Base-by-base conservation (phyloP, 148 eudicot species). In the Chenopodium album region DNA sequence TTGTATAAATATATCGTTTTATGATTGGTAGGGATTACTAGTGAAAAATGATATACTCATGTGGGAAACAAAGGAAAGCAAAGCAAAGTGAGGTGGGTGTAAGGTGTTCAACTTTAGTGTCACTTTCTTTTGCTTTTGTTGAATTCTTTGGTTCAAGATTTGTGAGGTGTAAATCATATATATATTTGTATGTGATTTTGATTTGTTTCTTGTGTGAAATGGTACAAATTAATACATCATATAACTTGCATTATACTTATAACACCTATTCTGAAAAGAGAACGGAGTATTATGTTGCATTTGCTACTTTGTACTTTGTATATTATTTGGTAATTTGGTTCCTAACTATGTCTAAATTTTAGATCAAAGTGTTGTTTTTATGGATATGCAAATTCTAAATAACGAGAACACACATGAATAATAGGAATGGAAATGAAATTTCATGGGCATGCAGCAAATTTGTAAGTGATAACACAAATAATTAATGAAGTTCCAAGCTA, bases 51-150 rank as follows among this genome's bases (percentile, higher is more conserved):
- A 73, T 73, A 46, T 73, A 48, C 31, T 73, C 59, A 72, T 17
- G 16, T 67, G 76, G 59, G 31, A 73, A 73, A 32, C 31, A 31
- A 28, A 28, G 29, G 1, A 41, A 73, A 73, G 56, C 11, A 23
- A 23, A 26, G 60, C 48, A 41, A 41, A 41, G 44, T 41, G 44
- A 41, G 44, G 44, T 41, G 44, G 44, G 44, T 37, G 44, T 37
- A 37, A 26, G 71, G 34, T 46, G 6, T 12, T 23, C 17, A 7
- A 73, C 76, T 47, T 73, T 73, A 34, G 74, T 20, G 74, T 71
- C 74, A 71, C 74, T 71, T 71, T 41, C 19, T 73, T 47, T 47
- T 47, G 32, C 32, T 46, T 47, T 46, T 73, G 59, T n/a, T 47
- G 13, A n/a, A 47, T 46, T 72, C 52, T 72, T 72, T 20, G 75